phyloP scores from a whole-genome alignment of 441 rosid species.

The Populus hybrid region DNA sequence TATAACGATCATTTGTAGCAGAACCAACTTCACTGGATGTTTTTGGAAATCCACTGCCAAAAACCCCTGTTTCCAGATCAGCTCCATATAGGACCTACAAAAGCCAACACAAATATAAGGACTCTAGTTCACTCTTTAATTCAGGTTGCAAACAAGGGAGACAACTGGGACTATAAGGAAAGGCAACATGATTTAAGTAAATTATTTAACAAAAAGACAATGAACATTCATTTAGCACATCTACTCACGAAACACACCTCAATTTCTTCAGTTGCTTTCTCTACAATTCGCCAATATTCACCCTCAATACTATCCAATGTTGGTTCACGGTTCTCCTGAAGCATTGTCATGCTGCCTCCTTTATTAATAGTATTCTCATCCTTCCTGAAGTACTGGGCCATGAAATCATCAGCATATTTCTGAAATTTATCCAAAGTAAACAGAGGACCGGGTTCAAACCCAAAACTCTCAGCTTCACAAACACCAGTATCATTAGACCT shows the following conservation, averaged over 20 bases:
- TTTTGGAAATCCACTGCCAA: conserved; percentile 99
- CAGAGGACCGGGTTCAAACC: conserved; percentile 96
- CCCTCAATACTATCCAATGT: conserved; percentile 80
- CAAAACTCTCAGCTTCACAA: conserved; percentile 69
- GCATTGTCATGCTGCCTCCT: conserved; percentile 28
- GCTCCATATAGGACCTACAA: conserved; percentile 96
- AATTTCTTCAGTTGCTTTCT: conserved; percentile 91
- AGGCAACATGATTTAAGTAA: neutral
- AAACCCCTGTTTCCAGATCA: conserved; percentile 93
- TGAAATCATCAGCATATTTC: conserved; percentile 87
- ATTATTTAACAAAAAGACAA: conserved; percentile 3
- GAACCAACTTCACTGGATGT: conserved; percentile 39
- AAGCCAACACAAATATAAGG: conserved; percentile 15
- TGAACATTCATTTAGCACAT: neutral
- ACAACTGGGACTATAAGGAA: neutral
- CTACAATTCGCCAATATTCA: conserved; percentile 99
- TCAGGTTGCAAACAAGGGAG: conserved; percentile 8
- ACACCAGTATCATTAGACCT: conserved; percentile 41
- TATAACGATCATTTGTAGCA: conserved; percentile 49
- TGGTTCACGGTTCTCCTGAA: conserved; percentile 51
- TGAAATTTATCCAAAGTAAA: conserved; percentile 75
- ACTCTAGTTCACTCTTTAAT: conserved; percentile 18
- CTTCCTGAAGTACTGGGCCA: conserved; percentile 71
- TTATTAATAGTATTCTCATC: conserved; percentile 31
- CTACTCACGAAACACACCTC: conserved; percentile 52